Percentiles rank a stretch among this genome's conserved stretches.
These are phyloP conservation scores for Cladosporium austrohemisphaericum DNA, from an alignment of 2,329 filamentous ascomycete genomes.

Conservation along the genomic window DNA sequence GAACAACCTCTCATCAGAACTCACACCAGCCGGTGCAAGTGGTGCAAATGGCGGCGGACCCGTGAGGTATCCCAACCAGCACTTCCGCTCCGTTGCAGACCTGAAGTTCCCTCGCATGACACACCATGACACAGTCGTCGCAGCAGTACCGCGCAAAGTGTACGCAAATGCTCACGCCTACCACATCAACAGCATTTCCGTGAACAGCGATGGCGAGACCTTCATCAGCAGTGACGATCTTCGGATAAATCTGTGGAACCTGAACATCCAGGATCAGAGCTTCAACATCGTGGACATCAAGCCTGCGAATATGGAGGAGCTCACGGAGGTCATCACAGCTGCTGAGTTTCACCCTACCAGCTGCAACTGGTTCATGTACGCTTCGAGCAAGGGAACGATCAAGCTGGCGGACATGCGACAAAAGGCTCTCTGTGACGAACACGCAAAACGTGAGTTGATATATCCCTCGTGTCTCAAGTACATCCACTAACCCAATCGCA, in stretches of 20 bases:
- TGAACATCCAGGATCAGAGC: slow-evolving; percentile 98
- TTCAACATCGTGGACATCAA: slow-evolving; percentile 99
- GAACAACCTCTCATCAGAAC: slow-evolving; percentile 94
- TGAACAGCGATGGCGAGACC: slow-evolving; percentile 98
- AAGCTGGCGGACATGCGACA: slow-evolving; percentile 98
- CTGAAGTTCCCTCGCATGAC: slow-evolving; percentile 94
- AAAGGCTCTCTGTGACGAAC: slow-evolving; percentile 91
- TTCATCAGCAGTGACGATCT: slow-evolving; percentile 99
- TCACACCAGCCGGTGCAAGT: slow-evolving; percentile 68
- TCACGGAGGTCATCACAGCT: slow-evolving; percentile 97
- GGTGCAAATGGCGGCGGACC: slow-evolving; percentile 70
- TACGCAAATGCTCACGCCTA: slow-evolving; percentile 99
- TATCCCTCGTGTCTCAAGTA: background rate
- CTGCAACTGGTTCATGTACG: slow-evolving; percentile 99
- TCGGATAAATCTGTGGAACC: slow-evolving; percentile 96
- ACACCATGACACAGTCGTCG: slow-evolving; percentile 96
- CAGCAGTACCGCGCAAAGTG: slow-evolving; percentile 89
- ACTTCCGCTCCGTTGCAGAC: slow-evolving; percentile 76
- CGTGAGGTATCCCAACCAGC: slow-evolving; percentile 66
- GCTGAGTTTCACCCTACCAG: slow-evolving; percentile 95
- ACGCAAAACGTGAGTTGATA: slow-evolving; percentile 82
- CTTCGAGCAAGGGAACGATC: slow-evolving; percentile 97
- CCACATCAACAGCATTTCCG: slow-evolving; percentile 99
- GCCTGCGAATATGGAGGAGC: slow-evolving; percentile 98
- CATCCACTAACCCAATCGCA: slow-evolving; percentile 40